A percentile compares a stretch with the other conserved stretches of the same genome.
Conservation (phyloP, 352 stramenopile species). For the Albugo candida region DNA sequence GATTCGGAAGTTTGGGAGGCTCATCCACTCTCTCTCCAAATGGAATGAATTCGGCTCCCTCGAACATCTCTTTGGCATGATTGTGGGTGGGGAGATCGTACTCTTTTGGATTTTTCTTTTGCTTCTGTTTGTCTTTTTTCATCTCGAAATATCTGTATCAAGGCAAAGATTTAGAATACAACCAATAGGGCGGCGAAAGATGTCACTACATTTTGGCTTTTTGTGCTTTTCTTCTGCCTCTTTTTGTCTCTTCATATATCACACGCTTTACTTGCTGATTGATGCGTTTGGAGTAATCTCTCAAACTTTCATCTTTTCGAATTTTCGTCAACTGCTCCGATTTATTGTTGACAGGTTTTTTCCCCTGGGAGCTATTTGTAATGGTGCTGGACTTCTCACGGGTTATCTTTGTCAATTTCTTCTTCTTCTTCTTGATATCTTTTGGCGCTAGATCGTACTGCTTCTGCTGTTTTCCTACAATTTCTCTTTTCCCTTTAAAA, state of each 20-base stretch:
- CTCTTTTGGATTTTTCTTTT: constrained; percentile 57
- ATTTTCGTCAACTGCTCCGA: constrained; percentile 31
- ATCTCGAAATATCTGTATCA: constrained; percentile 27
- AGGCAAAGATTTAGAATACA: constrained; percentile 2
- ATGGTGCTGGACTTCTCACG: constrained; percentile 31
- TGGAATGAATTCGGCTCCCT: constrained; percentile 27
- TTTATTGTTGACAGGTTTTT: constrained; percentile 6
- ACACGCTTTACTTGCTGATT: constrained; percentile 65
- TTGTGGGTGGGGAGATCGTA: constrained; percentile 43
- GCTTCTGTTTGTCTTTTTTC: constrained; percentile 55
- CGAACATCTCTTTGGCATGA: constrained; percentile 58
- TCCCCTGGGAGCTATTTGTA: constrained; percentile 41
- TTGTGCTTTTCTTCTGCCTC: constrained; percentile 36
- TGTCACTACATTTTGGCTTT: constrained; percentile 35
- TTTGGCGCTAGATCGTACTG: constrained; percentile 44
- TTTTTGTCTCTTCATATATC: constrained; percentile 70
- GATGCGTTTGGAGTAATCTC: constrained; percentile 72
- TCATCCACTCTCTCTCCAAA: constrained; percentile 68
- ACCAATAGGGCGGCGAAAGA: neutral
- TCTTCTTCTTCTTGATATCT: constrained; percentile 44
- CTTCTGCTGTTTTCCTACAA: constrained; percentile 42
- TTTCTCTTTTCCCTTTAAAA: constrained; percentile 49
- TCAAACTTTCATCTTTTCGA: constrained; percentile 49
- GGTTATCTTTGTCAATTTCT: constrained; percentile 17
- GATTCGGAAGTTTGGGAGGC: constrained; percentile 63